A percentile compares a stretch with the other conserved stretches of the same genome.
These are phyloP conservation scores for Albatrellus sp. DNA, from an alignment of 1,284 basidiomycete species.

Conservation along the genomic window DNA sequence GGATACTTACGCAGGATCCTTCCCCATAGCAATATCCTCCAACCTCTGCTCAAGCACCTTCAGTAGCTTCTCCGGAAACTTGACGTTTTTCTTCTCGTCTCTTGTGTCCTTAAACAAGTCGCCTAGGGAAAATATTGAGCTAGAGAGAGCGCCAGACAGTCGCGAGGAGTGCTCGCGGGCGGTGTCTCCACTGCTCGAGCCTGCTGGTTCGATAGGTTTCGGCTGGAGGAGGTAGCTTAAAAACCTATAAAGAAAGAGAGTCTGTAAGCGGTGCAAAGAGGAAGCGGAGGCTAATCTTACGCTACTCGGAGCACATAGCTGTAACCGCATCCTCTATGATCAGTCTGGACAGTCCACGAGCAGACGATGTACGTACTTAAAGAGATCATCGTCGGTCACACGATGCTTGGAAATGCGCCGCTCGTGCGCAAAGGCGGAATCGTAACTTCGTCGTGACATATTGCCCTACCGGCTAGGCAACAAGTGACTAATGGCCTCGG, in stretches of 20 bases:
- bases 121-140: slow-evolving; percentile 67
- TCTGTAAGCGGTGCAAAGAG: slow-evolving; percentile 8
- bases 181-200: slow-evolving; percentile 27
- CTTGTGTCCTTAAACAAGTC: slow-evolving; percentile 71
- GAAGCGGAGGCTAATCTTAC: slow-evolving; percentile 31
- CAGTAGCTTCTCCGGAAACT: slow-evolving; percentile 86
- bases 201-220: slow-evolving; percentile 33
- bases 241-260: slow-evolving; percentile 28
- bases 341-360: slow-evolving; percentile 1
- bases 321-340: slow-evolving; percentile 4
- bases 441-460: slow-evolving; percentile 60
- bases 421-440: slow-evolving; percentile 39
- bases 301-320: slow-evolving; percentile 71
- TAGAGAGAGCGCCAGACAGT: slow-evolving; percentile 57
- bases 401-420: slow-evolving; percentile 61
- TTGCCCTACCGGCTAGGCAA: background rate
- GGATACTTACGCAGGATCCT: slow-evolving; percentile 64
- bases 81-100: slow-evolving; percentile 71
- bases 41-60: slow-evolving; percentile 81
- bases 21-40: slow-evolving; percentile 85
- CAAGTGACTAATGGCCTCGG: too few species aligned
- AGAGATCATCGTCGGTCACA: slow-evolving; percentile 71
- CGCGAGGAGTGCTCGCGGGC: slow-evolving; percentile 36
- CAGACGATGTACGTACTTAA: slow-evolving; percentile 43
- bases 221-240: slow-evolving; percentile 59